These are phyloP conservation scores for Endocarpon pusillum DNA, from an alignment of 495 filamentous ascomycete genomes.

Conservation along the genomic window DNA sequence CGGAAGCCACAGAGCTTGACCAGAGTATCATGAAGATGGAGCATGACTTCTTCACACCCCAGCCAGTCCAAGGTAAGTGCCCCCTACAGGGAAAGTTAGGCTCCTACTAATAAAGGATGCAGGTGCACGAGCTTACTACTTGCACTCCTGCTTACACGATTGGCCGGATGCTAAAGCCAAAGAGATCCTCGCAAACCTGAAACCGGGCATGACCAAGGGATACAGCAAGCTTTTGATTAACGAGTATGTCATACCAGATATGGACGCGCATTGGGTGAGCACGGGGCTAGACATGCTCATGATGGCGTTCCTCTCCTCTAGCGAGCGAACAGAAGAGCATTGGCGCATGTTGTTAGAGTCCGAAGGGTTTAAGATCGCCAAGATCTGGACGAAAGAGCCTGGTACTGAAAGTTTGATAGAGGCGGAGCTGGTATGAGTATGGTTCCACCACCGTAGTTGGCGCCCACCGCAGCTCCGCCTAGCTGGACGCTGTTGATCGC, in stretches of 20 bases:
- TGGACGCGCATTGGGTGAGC: conserved; percentile 19
- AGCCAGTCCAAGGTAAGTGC: conserved; percentile 30
- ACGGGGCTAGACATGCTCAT: conserved; percentile 22
- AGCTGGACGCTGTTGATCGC: no score
- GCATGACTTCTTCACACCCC: conserved; percentile 35
- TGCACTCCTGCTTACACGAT: conserved; percentile 29
- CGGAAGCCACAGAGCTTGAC: conserved; percentile 10
- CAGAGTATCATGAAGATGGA: conserved; percentile 14
- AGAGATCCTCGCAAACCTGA: conserved; percentile 19
- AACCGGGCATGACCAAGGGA: conserved; percentile 21
- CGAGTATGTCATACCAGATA: conserved; percentile 25
- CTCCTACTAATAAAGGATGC: no score
- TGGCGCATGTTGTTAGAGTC: conserved; percentile 20
- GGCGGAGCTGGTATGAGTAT: conserved; percentile 16
- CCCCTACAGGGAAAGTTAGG: no score
- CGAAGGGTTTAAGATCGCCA: conserved; percentile 20
- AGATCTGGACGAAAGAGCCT: conserved; percentile 19
- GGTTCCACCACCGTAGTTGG: no score
- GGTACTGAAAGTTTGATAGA: conserved; percentile 25
- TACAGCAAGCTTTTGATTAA: conserved; percentile 30
- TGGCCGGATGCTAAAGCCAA: conserved; percentile 23
- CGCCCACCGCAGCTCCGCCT: no score
- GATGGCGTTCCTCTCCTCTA: conserved; percentile 18
- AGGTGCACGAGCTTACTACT: conserved; percentile 28
- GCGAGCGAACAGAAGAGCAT: conserved; percentile 19